phyloP scores from a whole-genome alignment of 208 protist genomes.

The Blastocrithidia nonstop region DNA sequence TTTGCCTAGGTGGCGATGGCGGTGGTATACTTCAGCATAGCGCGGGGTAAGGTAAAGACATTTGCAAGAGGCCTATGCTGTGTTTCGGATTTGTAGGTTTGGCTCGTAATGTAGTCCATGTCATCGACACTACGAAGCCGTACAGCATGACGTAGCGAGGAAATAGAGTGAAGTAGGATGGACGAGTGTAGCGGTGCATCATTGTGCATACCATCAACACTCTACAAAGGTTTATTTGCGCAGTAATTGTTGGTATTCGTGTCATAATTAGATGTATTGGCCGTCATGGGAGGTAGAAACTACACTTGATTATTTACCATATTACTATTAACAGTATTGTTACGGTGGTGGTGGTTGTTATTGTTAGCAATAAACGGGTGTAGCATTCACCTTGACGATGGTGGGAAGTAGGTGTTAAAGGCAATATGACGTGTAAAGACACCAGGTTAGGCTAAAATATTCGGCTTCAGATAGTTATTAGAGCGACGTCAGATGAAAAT shows the following conservation, averaged over 20 bases:
- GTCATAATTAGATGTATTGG: no score
- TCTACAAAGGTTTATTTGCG: conserved; percentile 1
- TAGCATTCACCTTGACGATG: no score
- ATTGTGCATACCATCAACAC: conserved; percentile 7
- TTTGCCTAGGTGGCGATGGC: neutral
- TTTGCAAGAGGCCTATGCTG: no score
- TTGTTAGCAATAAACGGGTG: conserved; percentile 8
- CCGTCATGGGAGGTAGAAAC: no score
- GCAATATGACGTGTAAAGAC: conserved; percentile 10
- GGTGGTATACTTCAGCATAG: neutral
- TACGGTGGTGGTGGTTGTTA: neutral
- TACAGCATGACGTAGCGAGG: conserved; percentile 6
- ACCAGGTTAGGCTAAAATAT: conserved; percentile 8
- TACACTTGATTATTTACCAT: neutral
- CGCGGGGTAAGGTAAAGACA: neutral
- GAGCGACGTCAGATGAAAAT: conserved; percentile 42
- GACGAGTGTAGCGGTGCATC: conserved; percentile 10
- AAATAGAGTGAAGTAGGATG: conserved; percentile 10
- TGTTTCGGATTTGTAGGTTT: neutral
- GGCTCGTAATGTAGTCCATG: no score
- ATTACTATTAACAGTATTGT: neutral
- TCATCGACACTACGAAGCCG: conserved; percentile 8
- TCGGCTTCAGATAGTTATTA: conserved; percentile 11
- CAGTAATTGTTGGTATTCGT: neutral
- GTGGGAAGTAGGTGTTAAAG: conserved; percentile 14